These are phyloP conservation scores for Sarcodon aspratus DNA, from an alignment of 768 basidiomycete species.

Conservation along the genomic window DNA sequence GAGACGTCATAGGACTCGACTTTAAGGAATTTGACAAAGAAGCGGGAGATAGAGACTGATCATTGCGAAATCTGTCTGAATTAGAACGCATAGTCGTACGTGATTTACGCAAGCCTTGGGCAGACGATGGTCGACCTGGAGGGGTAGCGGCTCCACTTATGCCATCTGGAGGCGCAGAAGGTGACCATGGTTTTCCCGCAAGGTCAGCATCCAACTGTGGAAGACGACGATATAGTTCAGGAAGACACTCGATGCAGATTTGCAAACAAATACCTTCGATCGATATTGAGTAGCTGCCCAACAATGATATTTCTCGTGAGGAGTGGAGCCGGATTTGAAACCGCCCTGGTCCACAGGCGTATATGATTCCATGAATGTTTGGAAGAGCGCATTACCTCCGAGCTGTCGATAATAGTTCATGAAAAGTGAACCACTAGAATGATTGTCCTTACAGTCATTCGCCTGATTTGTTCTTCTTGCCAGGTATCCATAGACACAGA, in stretches of 20 bases:
- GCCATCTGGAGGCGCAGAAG: constrained; percentile 53
- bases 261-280: constrained; percentile 56
- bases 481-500: constrained; percentile 97
- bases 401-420: constrained; percentile 31
- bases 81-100: constrained; percentile 54
- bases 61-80: constrained; percentile 34
- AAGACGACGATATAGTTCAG: not conserved
- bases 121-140: constrained; percentile 56
- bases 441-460: constrained; percentile 67
- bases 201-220: constrained; percentile 65
- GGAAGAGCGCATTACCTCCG: constrained; percentile 83
- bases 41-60: constrained; percentile 40
- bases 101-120: constrained; percentile 82
- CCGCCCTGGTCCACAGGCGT: constrained; percentile 56
- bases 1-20: constrained; percentile 19
- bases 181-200: constrained; percentile 70
- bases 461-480: constrained; percentile 77
- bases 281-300: constrained; percentile 95
- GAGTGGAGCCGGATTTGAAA: constrained; percentile 46
- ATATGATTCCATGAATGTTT: constrained; percentile 66
- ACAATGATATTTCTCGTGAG: constrained; percentile 77
- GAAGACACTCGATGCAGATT: not conserved
- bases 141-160: constrained; percentile 24
- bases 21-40: constrained; percentile 28
- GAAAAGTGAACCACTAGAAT: constrained; percentile 3